Conservation (phyloP, 352 stramenopile species). For the Pythium monospermum region DNA sequence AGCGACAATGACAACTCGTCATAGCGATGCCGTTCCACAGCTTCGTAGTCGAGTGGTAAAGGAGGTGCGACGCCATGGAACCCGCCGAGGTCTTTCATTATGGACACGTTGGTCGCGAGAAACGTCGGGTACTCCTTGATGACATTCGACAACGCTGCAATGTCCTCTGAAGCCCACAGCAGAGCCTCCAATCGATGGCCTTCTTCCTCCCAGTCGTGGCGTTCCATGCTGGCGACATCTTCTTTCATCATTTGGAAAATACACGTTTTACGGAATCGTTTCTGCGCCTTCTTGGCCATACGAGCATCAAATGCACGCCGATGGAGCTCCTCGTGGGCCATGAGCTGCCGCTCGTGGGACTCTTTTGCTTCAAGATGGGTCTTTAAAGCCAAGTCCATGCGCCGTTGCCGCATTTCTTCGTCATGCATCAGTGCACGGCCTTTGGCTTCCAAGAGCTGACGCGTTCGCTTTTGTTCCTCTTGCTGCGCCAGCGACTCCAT, state of each 20-base stretch:
- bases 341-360: slow-evolving; percentile 38
- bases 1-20: slow-evolving; percentile 28
- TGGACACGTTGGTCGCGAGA: slow-evolving; percentile 35
- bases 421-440: slow-evolving; percentile 56
- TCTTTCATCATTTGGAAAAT: slow-evolving; percentile 57
- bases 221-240: slow-evolving; percentile 42
- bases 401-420: slow-evolving; percentile 51
- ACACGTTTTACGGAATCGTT: slow-evolving; percentile 28
- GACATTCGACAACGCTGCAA: slow-evolving; percentile 25
- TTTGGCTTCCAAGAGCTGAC: slow-evolving; percentile 42
- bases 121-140: slow-evolving; percentile 28
- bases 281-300: slow-evolving; percentile 22
- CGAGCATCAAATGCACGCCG: slow-evolving; percentile 13
- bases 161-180: slow-evolving; percentile 38
- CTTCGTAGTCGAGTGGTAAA: slow-evolving; percentile 54
- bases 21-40: slow-evolving; percentile 25
- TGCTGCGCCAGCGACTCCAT: slow-evolving; percentile 42
- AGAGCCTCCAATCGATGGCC: slow-evolving; percentile 40
- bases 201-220: slow-evolving; percentile 47
- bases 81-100: slow-evolving; percentile 32
- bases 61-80: slow-evolving; percentile 22
- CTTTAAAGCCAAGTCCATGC: slow-evolving; percentile 30
- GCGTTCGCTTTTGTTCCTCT: slow-evolving; percentile 26
- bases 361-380: slow-evolving; percentile 28
- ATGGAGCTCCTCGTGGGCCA: slow-evolving; percentile 36